Percentiles rank a stretch among this genome's conserved stretches.
phyloP scores from a whole-genome alignment of 441 rosid genomes.

The Populus hybrid region DNA sequence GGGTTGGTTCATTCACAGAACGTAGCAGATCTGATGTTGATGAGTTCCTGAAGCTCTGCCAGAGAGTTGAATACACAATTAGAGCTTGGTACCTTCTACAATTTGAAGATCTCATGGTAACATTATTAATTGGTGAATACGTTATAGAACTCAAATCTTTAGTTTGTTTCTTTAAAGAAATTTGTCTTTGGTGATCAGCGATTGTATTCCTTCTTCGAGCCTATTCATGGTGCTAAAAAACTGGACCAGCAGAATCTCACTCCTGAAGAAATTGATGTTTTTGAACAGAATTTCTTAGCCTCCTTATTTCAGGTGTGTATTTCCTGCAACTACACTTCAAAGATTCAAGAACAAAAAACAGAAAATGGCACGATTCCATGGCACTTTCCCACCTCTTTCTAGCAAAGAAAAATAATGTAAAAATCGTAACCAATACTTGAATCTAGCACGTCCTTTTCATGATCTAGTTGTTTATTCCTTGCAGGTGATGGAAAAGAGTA shows the following conservation, averaged over 20 bases:
- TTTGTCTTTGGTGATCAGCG: conserved; percentile 37
- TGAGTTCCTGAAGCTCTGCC: conserved; percentile 75
- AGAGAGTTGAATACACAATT: conserved; percentile 75
- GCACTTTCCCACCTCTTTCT: neutral
- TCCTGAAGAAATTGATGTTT: conserved; percentile 55
- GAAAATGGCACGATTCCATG: neutral
- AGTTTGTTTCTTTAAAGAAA: neutral
- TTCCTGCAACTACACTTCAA: neutral
- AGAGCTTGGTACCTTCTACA: conserved; percentile 83
- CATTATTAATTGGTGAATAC: neutral
- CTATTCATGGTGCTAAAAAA: conserved; percentile 57
- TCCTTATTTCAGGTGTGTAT: conserved; percentile 56
- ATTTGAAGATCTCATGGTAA: conserved; percentile 79
- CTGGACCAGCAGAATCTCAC: conserved; percentile 61
- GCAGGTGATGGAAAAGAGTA: conserved; percentile 89
- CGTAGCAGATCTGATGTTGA: conserved; percentile 48
- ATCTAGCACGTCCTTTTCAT: neutral
- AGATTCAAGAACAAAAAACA: no score
- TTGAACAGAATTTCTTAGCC: conserved; percentile 59
- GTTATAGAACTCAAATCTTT: neutral
- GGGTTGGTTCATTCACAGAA: conserved; percentile 10
- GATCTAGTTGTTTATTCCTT: neutral
- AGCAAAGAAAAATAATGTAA: neutral
- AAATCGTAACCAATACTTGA: neutral
- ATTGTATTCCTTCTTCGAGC: conserved; percentile 75